These are phyloP conservation scores for Rhynchosporium agropyri DNA, from an alignment of 2,329 filamentous ascomycete species.

Conservation along the genomic window DNA sequence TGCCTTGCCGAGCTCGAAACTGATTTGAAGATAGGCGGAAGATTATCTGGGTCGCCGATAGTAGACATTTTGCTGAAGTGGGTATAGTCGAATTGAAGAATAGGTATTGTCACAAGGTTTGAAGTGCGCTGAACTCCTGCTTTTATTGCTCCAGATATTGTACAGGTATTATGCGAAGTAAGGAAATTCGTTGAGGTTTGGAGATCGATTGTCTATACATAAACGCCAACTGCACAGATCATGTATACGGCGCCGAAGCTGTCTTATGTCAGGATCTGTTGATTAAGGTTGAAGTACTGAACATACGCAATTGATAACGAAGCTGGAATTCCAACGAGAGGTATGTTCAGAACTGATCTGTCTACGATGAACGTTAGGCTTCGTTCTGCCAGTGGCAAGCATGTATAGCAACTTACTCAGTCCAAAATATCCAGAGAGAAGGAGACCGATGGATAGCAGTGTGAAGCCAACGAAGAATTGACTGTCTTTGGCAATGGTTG, in stretches of 20 bases:
- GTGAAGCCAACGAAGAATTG: constrained; percentile 83
- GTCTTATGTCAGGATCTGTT: constrained; percentile 26
- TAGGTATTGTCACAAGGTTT: constrained; percentile 30
- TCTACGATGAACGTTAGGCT: constrained; percentile 55
- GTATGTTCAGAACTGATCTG: constrained; percentile 76
- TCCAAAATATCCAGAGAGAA: constrained; percentile 78
- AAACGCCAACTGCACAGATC: constrained; percentile 98
- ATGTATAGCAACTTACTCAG: constrained; percentile 64
- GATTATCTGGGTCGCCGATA: constrained; percentile 31
- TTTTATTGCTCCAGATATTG: constrained; percentile 41
- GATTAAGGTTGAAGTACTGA: neutral
- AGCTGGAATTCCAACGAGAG: constrained; percentile 80
- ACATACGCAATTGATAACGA: constrained; percentile 88
- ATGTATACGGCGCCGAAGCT: constrained; percentile 96
- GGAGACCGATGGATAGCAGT: constrained; percentile 71
- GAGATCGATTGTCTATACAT: constrained; percentile 64
- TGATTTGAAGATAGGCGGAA: constrained; percentile 67
- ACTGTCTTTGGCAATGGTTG: constrained; percentile 75
- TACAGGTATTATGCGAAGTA: constrained; percentile 38
- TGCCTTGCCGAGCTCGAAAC: constrained; percentile 78
- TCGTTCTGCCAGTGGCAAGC: neutral
- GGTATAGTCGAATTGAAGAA: constrained; percentile 7
- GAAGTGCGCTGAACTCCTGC: constrained; percentile 29
- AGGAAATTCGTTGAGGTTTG: constrained; percentile 33
- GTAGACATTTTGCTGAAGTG: constrained; percentile 37